phyloP scores from a whole-genome alignment of 2,329 filamentous ascomycete genomes.

The Xylaria sp. region DNA sequence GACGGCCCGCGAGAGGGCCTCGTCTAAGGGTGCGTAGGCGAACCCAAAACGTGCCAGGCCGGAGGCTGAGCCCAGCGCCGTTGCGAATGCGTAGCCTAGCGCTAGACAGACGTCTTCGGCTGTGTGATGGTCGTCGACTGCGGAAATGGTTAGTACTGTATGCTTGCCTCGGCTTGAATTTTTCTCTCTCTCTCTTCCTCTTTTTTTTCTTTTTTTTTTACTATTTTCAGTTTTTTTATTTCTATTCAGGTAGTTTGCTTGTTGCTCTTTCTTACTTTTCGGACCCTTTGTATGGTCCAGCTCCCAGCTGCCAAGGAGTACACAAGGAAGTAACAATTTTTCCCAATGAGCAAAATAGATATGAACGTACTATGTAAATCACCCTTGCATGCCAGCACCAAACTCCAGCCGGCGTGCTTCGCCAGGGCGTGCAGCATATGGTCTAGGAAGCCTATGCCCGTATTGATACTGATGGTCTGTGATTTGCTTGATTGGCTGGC shows the following conservation, averaged over 20 bases:
- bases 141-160: constrained; percentile 21
- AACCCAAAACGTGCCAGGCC: constrained; percentile 91
- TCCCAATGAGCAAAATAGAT: not conserved
- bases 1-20: constrained; percentile 91
- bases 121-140: constrained; percentile 98
- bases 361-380: constrained; percentile 83
- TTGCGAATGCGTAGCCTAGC: constrained; percentile 85
- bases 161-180: not conserved
- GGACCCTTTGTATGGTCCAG: too few relatives aligned
- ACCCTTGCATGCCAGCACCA: constrained; percentile 83
- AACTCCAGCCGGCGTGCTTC: constrained; percentile 95
- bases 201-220: too few relatives aligned
- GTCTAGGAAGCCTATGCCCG: constrained; percentile 96
- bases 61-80: constrained; percentile 78
- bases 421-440: constrained; percentile 98
- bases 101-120: constrained; percentile 95
- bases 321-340: not conserved
- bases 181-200: too few relatives aligned
- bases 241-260: not conserved
- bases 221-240: too few relatives aligned
- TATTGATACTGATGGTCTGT: constrained; percentile 88
- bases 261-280: not conserved
- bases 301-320: not conserved
- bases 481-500: constrained; percentile 85
- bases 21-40: constrained; percentile 93